Base-by-base conservation (phyloP, 768 basidiomycete genomes). In the Hemileccinum impolitum region DNA sequence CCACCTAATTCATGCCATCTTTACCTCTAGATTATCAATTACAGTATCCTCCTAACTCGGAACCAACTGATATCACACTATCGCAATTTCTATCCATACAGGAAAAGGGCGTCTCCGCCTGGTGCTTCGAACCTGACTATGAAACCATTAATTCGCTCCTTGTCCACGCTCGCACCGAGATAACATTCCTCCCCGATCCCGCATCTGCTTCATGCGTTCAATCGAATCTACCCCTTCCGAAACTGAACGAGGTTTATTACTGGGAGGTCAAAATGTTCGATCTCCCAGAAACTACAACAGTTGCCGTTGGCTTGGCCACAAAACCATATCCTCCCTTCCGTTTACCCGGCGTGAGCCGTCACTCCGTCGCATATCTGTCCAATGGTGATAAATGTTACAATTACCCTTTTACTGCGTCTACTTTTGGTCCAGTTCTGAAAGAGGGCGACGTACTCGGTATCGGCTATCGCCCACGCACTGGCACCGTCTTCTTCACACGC, bases 261-360 rank as follows among this genome's bases (percentile, higher is more conserved):
- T 99, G 91, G 90, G 96, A 99, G 66, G 89, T 93, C 53, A 99
- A 99, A 73, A 90, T 98, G 89, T 98, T 94, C 65, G 96, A 99
- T 70, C 86, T 96, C 47, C 93, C 94, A 12, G 75, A 81, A 52
- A 74, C 80, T 3, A 98, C 94, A 9, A 89, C 78, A 39, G 87
- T 96, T n/a, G 84, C 92, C 30, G 82, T 98, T 42, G 96, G 96
- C 31, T 68, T 99, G 32, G 94, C 95, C 15, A 99, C 96, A 3
- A 98, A 96, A 68, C 96, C 96, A 9, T 98, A 92, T 64, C 96
- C 96, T 9, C 81, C 86, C 10, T 98, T 98, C 77, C 82, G 94
- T 39, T 75, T 99, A 44, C 89, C 93, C 17, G 95, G 95, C 39
- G 76, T 83, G 60, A 87, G 80, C 70, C 83, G 84, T 48, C 84